phyloP scores from a whole-genome alignment of 371 early-diverging fungal species.

The Zopfochytrium polystomum region DNA sequence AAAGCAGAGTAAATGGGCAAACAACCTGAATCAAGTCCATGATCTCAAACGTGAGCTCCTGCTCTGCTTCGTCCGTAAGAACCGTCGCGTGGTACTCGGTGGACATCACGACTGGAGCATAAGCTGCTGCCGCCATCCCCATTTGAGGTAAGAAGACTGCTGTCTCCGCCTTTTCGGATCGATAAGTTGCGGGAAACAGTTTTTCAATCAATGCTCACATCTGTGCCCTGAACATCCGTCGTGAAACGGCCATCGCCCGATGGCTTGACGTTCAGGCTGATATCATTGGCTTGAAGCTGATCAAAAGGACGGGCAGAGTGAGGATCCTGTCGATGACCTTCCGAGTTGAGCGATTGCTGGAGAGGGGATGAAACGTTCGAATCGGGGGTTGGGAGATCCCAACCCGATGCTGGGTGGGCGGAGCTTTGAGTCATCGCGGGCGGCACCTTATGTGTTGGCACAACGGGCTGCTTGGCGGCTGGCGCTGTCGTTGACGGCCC shows the following conservation, averaged over 20 bases:
- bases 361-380: too few relatives aligned
- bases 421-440: too few relatives aligned
- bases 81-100: neutral
- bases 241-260: slow-evolving; percentile 27
- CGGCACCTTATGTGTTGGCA: too few relatives aligned
- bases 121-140: neutral
- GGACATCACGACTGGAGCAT: neutral
- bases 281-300: too few relatives aligned
- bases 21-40: slow-evolving; percentile 23
- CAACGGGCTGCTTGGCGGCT: too few relatives aligned
- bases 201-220: neutral
- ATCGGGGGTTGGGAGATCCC: too few relatives aligned
- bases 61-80: slow-evolving; percentile 21
- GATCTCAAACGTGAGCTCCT: slow-evolving; percentile 27
- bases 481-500: too few relatives aligned
- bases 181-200: neutral
- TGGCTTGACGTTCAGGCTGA: slow-evolving; percentile 31
- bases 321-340: too few relatives aligned
- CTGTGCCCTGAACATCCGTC: too few relatives aligned
- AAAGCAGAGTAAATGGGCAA: neutral
- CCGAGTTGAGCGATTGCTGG: too few relatives aligned
- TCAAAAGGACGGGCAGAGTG: too few relatives aligned
- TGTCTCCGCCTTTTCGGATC: neutral
- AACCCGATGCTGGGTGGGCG: too few relatives aligned
- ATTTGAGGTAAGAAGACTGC: neutral